Base-by-base conservation (phyloP, 2,329 filamentous ascomycete species). In the Xylariales sp. region DNA sequence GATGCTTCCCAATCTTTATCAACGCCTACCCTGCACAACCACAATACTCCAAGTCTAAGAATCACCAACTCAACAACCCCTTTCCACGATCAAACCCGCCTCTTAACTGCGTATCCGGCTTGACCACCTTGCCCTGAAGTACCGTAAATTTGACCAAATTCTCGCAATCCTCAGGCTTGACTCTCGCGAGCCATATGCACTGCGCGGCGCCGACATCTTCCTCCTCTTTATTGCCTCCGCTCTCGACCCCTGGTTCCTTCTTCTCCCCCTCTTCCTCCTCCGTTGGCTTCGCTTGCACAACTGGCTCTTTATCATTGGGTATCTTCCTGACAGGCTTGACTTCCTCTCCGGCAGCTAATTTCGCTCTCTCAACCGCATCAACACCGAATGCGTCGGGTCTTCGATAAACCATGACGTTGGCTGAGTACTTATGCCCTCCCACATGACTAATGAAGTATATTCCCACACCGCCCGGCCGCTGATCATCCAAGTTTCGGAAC, bases 381-480 rank as follows among this genome's bases (percentile, higher is more conserved):
- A 76, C 52, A 0, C 74, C 76, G 54, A 78, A 80, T 1, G 76
- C 70, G 52, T 80, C 70, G 5, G 69, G 71, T 40, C 76, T 74
- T 8, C 93, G 78, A 62, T 98, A 97, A 1, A 98, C 73, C 70
- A 98, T 86, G 53, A 97, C 80, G 56, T 98, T 98, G 20, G 93
- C 93, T 34, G 84, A 82, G 66, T 95, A 97, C 69, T 96, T 96
- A 70, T 98, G 93, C 0, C 93, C 93, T 20, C 93, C 93, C 3
- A 96, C 89, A 58, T 98, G 93, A 51, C 82, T 91, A 58, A 97
- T 94, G 60, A 96, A 97, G 67, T 95, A 95, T 50, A 98, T 87
- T 1, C 88, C 91, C 5, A 96, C 91, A 10, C 93, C 93, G 9
- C 91, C 91, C 0, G 90, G 88, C 44, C 93, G 71, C 61, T 89